Evolutionary conservation across 1,284 basidiomycete genomes (phyloP), one percentile per base, ranked within the genome.

Genomic region (Pisolithus thermaeus): DNA sequence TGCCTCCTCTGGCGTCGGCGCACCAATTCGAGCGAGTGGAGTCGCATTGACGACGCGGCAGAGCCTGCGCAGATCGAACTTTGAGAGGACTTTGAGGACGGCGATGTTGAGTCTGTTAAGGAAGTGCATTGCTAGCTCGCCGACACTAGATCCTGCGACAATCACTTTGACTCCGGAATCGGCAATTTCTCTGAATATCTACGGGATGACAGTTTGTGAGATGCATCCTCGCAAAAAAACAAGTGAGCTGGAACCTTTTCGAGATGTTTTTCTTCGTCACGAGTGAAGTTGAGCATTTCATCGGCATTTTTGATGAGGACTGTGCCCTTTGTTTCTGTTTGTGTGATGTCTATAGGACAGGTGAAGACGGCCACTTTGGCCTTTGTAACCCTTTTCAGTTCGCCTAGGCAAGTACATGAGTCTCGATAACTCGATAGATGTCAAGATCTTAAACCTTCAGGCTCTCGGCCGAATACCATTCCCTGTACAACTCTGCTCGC

Each of bases 271-370:
- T 99, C 97, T 72, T 99, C 97, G 35, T 94, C 97, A 22, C 83
- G 79, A 3, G 94, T 92, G 66, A 99, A 99, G 74, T 96, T 93
- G 57, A 97, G 80, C 80, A 99, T 90, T 70, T 99, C 96, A 53
- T 97, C 87, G 5, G 95, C 93, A 69, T 85, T 98, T 70, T 96
- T 93, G 62, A 99, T 80, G 45, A 99, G 79, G 2, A 99, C 97
- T 2, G 97, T 99, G 46, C 97, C 97, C 72, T 99, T 99, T 22
- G 97, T 99, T 73, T 99, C 97, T 22, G 97, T 98, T 71, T 99
- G 97, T 14, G 92, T 81, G 53, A 93, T 84, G 68, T 98, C 96
- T 54, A 98, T 78, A 2, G 90, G 90, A 57, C 85, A 92, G 0
- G 95, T 98, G 74, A 89, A 98, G 52, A 98, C 90, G 6, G 90